Evolutionary conservation across 2,329 filamentous ascomycete genomes (phyloP).

Genomic region (Colletotrichum simmondsii): DNA sequence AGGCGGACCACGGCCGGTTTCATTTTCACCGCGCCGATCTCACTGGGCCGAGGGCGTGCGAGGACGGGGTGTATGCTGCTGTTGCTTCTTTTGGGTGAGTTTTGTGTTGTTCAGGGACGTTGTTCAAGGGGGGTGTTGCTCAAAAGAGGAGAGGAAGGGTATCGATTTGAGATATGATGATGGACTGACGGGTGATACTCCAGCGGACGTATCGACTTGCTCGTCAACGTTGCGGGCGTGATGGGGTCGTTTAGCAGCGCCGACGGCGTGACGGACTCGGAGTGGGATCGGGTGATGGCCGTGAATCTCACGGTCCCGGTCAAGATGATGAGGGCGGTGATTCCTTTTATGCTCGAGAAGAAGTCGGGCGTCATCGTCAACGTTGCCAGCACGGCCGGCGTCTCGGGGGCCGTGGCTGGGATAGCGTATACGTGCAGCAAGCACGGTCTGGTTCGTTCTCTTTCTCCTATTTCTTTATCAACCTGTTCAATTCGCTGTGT

Average conservation of each 20-base stretch:
- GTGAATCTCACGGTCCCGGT: constrained; percentile 56
- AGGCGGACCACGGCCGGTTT: constrained; percentile 42
- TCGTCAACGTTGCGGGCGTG: constrained; percentile 57
- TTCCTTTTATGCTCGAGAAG: constrained; percentile 51
- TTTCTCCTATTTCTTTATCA: not conserved
- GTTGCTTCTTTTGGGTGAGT: constrained; percentile 18
- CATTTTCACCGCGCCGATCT: constrained; percentile 48
- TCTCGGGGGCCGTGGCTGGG: constrained; percentile 51
- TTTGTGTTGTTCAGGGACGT: too few species aligned
- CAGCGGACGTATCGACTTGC: constrained; percentile 47
- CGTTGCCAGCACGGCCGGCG: constrained; percentile 47
- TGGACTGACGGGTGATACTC: not conserved
- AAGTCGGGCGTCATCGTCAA: constrained; percentile 54
- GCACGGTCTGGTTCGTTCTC: constrained; percentile 50
- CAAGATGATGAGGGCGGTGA: constrained; percentile 55
- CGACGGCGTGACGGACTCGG: constrained; percentile 48
- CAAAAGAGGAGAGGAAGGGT: too few species aligned
- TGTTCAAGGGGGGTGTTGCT: too few species aligned
- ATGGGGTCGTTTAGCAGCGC: constrained; percentile 53
- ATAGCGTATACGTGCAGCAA: constrained; percentile 58
- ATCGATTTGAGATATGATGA: not conserved
- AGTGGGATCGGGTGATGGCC: constrained; percentile 52
- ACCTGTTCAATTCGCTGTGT: too few species aligned
- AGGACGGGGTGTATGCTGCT: constrained; percentile 33
- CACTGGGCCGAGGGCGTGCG: constrained; percentile 41